Evolutionary conservation across 2,329 filamentous ascomycete species (phyloP).

Genomic region (Huntiella savannae): DNA sequence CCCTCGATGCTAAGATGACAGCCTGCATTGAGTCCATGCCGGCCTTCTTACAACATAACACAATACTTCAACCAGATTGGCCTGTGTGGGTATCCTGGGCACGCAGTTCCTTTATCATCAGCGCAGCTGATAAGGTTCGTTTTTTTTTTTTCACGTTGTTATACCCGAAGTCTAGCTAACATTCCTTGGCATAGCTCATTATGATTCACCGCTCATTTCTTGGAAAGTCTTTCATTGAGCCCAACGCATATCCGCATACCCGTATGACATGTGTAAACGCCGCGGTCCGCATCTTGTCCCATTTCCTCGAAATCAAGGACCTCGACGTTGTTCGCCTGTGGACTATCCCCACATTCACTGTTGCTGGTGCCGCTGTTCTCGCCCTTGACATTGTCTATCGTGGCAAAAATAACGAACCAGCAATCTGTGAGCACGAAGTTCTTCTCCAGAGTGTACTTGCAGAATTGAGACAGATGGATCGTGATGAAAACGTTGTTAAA

Average conservation of each 20-base stretch:
- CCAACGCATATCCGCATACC: slow-evolving; percentile 8
- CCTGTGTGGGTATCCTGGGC: slow-evolving; percentile 10
- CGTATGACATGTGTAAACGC: slow-evolving; percentile 8
- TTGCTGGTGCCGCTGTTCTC: slow-evolving; percentile 9
- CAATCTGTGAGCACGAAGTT: slow-evolving; percentile 2
- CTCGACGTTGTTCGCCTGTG: slow-evolving; percentile 9
- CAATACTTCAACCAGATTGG: slow-evolving; percentile 5
- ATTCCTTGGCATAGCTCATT: slow-evolving; percentile 3
- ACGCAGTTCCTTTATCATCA: slow-evolving; percentile 10
- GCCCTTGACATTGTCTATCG: slow-evolving; percentile 10
- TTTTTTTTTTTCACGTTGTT: neutral
- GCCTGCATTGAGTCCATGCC: slow-evolving; percentile 4
- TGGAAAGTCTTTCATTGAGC: slow-evolving; percentile 9
- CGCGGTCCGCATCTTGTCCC: slow-evolving; percentile 7
- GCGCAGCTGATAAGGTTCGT: slow-evolving; percentile 10
- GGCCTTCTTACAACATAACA: slow-evolving; percentile 3
- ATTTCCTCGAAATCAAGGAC: slow-evolving; percentile 9
- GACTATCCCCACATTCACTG: slow-evolving; percentile 11
- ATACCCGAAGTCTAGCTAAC: neutral
- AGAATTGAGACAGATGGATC: neutral
- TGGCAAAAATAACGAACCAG: slow-evolving; percentile 4
- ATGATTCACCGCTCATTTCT: slow-evolving; percentile 12
- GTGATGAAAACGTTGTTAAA: slow-evolving; percentile 3
- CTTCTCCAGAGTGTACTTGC: slow-evolving; percentile 6
- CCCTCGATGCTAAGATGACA: slow-evolving; percentile 7